These are phyloP conservation scores for Trypanosomatidae sp. DNA, from an alignment of 208 protist species.

Conservation along the genomic window DNA sequence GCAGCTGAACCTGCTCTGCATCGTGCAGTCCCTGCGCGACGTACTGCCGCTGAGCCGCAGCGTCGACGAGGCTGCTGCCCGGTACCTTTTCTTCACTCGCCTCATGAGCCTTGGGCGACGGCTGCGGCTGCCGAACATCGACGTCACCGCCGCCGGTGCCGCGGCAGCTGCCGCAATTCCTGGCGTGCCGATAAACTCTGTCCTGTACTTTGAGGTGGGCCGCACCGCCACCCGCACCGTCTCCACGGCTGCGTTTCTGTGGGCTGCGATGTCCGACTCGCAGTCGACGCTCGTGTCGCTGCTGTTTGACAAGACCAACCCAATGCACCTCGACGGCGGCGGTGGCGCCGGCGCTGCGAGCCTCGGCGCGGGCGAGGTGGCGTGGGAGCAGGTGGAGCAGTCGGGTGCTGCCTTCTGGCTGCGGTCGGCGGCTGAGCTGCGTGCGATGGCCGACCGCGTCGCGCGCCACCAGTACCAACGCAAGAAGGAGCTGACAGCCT, in stretches of 20 bases:
- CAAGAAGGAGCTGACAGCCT: conserved; percentile 68
- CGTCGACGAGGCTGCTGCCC: conserved; percentile 74
- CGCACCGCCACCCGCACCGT: conserved; percentile 44
- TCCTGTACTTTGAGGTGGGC: conserved; percentile 44
- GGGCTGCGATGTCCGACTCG: conserved; percentile 72
- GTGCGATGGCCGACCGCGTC: conserved; percentile 70
- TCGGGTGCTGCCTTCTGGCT: conserved; percentile 75
- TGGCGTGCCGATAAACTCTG: conserved; percentile 34
- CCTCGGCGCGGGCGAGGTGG: too few relatives aligned
- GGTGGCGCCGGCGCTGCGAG: background rate
- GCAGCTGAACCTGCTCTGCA: conserved; percentile 68
- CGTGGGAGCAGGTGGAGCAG: conserved; percentile 64
- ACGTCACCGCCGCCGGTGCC: background rate
- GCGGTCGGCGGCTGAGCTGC: conserved; percentile 44
- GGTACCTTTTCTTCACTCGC: conserved; percentile 69
- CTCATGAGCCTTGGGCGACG: conserved; percentile 54
- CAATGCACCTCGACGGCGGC: conserved; percentile 21
- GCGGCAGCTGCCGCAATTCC: conserved; percentile 13
- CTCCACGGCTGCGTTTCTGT: conserved; percentile 42
- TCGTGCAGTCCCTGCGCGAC: conserved; percentile 66
- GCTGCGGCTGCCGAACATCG: conserved; percentile 32
- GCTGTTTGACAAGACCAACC: conserved; percentile 33
- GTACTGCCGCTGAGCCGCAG: conserved; percentile 42
- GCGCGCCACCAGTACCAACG: conserved; percentile 78
- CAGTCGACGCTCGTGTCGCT: conserved; percentile 43